phyloP scores from a whole-genome alignment of 768 basidiomycete species.

The Boletus pseudopeckii region DNA sequence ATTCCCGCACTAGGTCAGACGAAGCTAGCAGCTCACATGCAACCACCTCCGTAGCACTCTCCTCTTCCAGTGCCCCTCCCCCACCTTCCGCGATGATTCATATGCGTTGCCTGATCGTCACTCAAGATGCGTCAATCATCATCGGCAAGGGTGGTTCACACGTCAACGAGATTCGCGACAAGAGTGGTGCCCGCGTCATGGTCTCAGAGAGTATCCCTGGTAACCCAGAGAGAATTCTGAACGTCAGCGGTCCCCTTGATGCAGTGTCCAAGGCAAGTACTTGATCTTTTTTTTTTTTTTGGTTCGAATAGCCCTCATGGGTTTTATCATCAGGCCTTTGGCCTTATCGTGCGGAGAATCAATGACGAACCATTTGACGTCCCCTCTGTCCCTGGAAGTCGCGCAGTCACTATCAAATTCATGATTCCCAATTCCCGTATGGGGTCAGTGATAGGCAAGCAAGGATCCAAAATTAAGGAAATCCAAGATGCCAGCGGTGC shows the following conservation, averaged over 20 bases:
- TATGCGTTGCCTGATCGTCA: slow-evolving; percentile 98
- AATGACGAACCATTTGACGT: slow-evolving; percentile 99
- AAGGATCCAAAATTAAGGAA: slow-evolving; percentile 97
- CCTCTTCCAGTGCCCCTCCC: slow-evolving; percentile 43
- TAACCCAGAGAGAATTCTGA: slow-evolving; percentile 97
- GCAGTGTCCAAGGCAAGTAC: slow-evolving; percentile 91
- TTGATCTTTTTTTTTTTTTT: background rate
- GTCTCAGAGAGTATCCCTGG: slow-evolving; percentile 98
- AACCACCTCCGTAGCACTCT: slow-evolving; percentile 48
- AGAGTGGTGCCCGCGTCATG: slow-evolving; percentile 93
- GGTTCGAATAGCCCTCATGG: background rate
- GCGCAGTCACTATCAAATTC: slow-evolving; percentile 98
- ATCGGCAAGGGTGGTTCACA: slow-evolving; percentile 95
- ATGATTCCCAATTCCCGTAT: slow-evolving; percentile 99
- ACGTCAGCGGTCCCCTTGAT: slow-evolving; percentile 93
- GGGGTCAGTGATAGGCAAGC: slow-evolving; percentile 98
- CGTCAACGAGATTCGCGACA: slow-evolving; percentile 98
- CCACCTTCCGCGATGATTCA: slow-evolving; percentile 84
- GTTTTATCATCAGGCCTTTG: slow-evolving; percentile 72
- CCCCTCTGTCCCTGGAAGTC: slow-evolving; percentile 94
- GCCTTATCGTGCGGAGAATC: slow-evolving; percentile 96
- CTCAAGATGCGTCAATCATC: slow-evolving; percentile 98
- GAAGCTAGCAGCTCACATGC: slow-evolving; percentile 39
- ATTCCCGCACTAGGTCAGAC: slow-evolving; percentile 33
- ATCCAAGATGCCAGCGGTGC: slow-evolving; percentile 99